Evolutionary conservation across 768 basidiomycete species (phyloP).

Genomic region (Strobilomyces dryophilus): DNA sequence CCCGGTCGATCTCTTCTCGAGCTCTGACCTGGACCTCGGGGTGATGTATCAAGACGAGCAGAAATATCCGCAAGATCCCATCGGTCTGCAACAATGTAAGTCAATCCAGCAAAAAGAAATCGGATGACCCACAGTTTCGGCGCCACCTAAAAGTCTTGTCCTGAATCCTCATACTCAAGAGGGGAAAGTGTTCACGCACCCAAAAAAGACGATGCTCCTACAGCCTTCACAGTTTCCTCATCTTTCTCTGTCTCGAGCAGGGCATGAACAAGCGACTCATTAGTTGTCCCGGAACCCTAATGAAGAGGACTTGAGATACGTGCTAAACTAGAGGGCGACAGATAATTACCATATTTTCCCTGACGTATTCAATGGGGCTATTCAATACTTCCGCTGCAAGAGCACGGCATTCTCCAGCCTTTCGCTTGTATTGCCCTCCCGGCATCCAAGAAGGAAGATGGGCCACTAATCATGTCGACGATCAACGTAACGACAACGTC

Average conservation of each 20-base stretch:
- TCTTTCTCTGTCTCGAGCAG: slow-evolving; percentile 6
- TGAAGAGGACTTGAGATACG: background rate
- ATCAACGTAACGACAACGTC: background rate
- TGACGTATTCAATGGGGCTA: slow-evolving; percentile 20
- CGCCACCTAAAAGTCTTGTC: slow-evolving; percentile 15
- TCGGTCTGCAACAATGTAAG: slow-evolving; percentile 9
- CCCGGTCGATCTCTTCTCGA: slow-evolving; percentile 28
- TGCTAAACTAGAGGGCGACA: background rate
- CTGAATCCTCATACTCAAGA: background rate
- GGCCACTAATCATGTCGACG: slow-evolving; percentile 8
- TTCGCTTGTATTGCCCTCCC: slow-evolving; percentile 25
- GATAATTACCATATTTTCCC: slow-evolving; percentile 18
- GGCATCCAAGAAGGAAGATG: slow-evolving; percentile 34
- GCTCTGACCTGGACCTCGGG: slow-evolving; percentile 31
- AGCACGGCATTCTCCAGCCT: slow-evolving; percentile 14
- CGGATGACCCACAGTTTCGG: slow-evolving; percentile 22
- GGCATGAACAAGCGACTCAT: slow-evolving; percentile 19
- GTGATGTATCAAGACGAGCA: slow-evolving; percentile 32
- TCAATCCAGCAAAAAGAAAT: no score
- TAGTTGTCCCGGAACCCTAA: slow-evolving; percentile 19
- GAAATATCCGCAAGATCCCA: slow-evolving; percentile 20
- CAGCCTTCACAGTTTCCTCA: slow-evolving; percentile 17
- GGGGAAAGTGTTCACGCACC: slow-evolving; percentile 9
- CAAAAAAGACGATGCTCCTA: slow-evolving; percentile 21
- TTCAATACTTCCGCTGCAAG: slow-evolving; percentile 22